Percentiles rank a stretch among this genome's conserved stretches.
Conservation (phyloP, 129 eudicot genomes). For the Apium graveolens region DNA sequence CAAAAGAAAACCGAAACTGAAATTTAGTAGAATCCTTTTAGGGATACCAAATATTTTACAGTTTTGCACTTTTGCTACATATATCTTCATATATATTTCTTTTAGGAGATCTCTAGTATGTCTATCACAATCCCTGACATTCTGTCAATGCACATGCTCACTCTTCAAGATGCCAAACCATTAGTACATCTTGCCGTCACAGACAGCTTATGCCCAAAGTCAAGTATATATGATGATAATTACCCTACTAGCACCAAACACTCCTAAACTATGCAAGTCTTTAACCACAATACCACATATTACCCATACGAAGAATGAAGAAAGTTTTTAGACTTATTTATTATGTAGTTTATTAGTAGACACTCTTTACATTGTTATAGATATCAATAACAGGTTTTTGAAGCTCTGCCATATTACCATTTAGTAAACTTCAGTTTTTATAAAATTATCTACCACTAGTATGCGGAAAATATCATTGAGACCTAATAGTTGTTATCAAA, state of each 20-base stretch:
- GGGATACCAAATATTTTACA: neutral
- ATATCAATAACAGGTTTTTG: neutral
- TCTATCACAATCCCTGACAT: neutral
- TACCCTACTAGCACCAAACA: neutral
- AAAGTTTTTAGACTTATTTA: neutral
- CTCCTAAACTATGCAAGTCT: neutral
- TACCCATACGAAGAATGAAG: neutral
- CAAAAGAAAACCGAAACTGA: neutral
- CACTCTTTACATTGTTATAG: neutral
- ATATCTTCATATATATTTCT: neutral
- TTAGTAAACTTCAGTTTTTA: neutral
- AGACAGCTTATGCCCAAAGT: neutral
- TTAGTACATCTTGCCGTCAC: neutral
- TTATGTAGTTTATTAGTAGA: neutral
- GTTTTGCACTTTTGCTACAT: neutral
- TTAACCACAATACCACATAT: no score
- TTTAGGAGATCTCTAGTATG: neutral
- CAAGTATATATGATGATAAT: neutral
- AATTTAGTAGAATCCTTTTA: neutral
- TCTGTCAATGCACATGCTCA: neutral
- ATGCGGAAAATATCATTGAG: neutral
- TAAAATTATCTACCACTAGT: neutral
- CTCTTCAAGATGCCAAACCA: neutral
- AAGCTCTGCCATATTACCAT: neutral
- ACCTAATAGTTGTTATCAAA: neutral